Percentiles rank a stretch among this genome's conserved stretches.
Evolutionary conservation across 495 filamentous ascomycete genomes (phyloP).

Genomic region (Pseudoneurospora amorphoporcata): DNA sequence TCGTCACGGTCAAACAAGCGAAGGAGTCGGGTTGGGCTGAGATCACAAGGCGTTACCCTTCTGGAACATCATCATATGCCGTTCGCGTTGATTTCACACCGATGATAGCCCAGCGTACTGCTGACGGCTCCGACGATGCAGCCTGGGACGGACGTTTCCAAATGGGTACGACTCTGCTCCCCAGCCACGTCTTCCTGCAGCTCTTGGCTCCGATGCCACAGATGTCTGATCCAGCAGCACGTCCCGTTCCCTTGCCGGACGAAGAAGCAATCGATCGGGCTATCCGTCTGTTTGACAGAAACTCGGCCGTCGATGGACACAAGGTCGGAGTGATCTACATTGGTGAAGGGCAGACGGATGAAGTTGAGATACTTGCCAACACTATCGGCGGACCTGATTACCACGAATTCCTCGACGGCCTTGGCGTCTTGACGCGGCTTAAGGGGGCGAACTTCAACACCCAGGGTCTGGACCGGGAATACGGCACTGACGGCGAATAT

Average conservation of each 20-base stretch:
- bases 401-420: constrained; percentile 63
- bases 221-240: constrained; percentile 41
- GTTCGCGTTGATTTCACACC: constrained; percentile 62
- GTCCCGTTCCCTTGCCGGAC: constrained; percentile 72
- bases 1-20: constrained; percentile 76
- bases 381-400: constrained; percentile 75
- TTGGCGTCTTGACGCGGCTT: constrained; percentile 72
- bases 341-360: constrained; percentile 67
- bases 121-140: constrained; percentile 31
- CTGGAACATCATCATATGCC: constrained; percentile 68
- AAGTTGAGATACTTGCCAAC: constrained; percentile 78
- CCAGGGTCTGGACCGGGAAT: constrained; percentile 72
- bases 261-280: constrained; percentile 70
- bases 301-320: constrained; percentile 84
- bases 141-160: constrained; percentile 31
- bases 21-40: constrained; percentile 63
- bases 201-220: constrained; percentile 63
- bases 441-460: constrained; percentile 82
- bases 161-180: constrained; percentile 47
- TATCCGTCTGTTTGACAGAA: constrained; percentile 73
- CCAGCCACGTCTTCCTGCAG: constrained; percentile 78
- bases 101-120: constrained; percentile 54
- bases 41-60: constrained; percentile 74
- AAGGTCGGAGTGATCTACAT: constrained; percentile 93
- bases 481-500: constrained; percentile 70